Evolutionary conservation across 192 early-diverging fungal species (phyloP).

Genomic region (Linnemannia hyalina): DNA sequence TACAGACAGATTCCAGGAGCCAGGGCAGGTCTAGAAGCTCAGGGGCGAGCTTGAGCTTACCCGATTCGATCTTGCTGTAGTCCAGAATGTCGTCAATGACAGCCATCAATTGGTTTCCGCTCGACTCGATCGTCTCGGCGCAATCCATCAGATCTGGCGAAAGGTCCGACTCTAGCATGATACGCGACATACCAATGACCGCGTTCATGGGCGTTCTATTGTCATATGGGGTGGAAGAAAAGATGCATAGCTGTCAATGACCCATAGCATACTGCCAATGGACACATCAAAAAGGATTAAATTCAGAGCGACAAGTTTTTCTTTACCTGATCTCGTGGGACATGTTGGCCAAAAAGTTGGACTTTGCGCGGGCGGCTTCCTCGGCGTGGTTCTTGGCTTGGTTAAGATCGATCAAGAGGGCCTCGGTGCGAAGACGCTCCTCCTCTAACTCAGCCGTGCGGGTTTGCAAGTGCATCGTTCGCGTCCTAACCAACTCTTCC

Average conservation of each 20-base stretch:
- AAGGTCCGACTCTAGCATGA: constrained; percentile 80
- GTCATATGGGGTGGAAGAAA: neutral
- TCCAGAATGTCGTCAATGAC: constrained; percentile 87
- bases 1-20: constrained; percentile 53
- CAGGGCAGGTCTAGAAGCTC: constrained; percentile 72
- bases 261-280: neutral
- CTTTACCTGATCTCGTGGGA: constrained; percentile 68
- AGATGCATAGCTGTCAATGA: neutral
- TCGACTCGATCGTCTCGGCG: constrained; percentile 59
- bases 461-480: constrained; percentile 58
- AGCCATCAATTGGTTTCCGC: constrained; percentile 57
- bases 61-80: constrained; percentile 85
- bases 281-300: neutral
- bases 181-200: constrained; percentile 76
- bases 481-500: constrained; percentile 58
- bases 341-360: constrained; percentile 83
- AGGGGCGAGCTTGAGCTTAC: constrained; percentile 74
- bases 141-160: constrained; percentile 77
- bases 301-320: neutral
- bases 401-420: constrained; percentile 52
- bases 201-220: constrained; percentile 84
- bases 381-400: constrained; percentile 64
- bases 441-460: constrained; percentile 60
- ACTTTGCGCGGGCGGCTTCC: constrained; percentile 59
- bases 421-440: constrained; percentile 50